A percentile compares a stretch with the other conserved stretches of the same genome.
Conservation (phyloP, 495 filamentous ascomycete species). For the Astrothelium subdiscretum region DNA sequence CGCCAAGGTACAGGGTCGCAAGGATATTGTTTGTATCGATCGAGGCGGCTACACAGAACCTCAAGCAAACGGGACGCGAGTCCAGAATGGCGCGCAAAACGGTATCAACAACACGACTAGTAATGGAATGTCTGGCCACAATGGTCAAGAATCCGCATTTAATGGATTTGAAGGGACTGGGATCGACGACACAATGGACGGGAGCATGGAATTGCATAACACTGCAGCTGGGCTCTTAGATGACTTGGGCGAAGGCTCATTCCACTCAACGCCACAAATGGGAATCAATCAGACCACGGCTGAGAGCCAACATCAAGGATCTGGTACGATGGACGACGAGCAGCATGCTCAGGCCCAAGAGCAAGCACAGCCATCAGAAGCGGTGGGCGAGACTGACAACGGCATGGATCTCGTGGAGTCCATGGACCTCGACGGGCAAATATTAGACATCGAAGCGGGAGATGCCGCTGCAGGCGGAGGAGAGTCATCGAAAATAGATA, state of each 20-base stretch:
- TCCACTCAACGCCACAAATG: constrained; percentile 3
- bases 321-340: background rate
- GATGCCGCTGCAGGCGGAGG: constrained; percentile 10
- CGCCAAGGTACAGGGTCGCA: constrained; percentile 18
- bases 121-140: background rate
- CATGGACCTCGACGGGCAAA: background rate
- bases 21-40: constrained; percentile 25
- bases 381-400: background rate
- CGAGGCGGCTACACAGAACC: constrained; percentile 21
- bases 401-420: constrained; percentile 3
- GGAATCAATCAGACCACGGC: background rate
- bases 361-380: background rate
- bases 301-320: background rate
- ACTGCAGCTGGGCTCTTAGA: background rate
- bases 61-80: constrained; percentile 22
- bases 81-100: constrained; percentile 8
- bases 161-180: background rate
- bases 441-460: constrained; percentile 1
- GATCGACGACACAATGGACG: background rate
- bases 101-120: background rate
- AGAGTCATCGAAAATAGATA: background rate
- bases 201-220: constrained; percentile 3
- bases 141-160: background rate
- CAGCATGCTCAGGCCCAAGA: background rate
- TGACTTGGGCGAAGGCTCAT: background rate